Evolutionary conservation across 305 asterid species (phyloP).

Genomic region (Solanum hybrid): DNA sequence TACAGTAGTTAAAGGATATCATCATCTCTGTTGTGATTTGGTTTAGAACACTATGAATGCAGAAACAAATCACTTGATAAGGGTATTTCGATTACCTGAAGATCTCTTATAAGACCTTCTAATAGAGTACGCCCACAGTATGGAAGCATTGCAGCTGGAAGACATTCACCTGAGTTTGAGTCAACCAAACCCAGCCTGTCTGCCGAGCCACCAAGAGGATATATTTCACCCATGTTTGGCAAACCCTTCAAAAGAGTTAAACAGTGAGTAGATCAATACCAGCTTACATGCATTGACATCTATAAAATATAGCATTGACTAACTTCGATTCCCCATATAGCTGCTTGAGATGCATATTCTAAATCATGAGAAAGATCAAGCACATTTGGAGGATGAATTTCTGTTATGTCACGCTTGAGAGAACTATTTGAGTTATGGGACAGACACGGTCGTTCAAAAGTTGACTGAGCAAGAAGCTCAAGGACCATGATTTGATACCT

Average conservation of each 20-base stretch:
- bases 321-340: slow-evolving; percentile 96
- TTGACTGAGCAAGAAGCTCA: slow-evolving; percentile 69
- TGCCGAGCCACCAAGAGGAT: slow-evolving; percentile 97
- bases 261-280: slow-evolving; percentile 21
- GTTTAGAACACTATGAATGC: not conserved
- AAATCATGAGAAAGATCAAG: slow-evolving; percentile 76
- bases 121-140: slow-evolving; percentile 87
- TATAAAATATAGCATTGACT: slow-evolving; percentile 28
- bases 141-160: slow-evolving; percentile 99
- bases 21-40: slow-evolving; percentile 21
- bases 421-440: slow-evolving; percentile 37
- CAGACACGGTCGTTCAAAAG: slow-evolving; percentile 45
- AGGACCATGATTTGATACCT: slow-evolving; percentile 78
- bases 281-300: slow-evolving; percentile 1
- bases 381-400: slow-evolving; percentile 78
- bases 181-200: slow-evolving; percentile 96
- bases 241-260: slow-evolving; percentile 77
- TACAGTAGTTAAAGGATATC: slow-evolving; percentile 28
- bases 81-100: slow-evolving; percentile 56
- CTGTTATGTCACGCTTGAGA: slow-evolving; percentile 36
- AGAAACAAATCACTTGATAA: not conserved
- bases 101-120: slow-evolving; percentile 98
- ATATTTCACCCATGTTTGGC: slow-evolving; percentile 96
- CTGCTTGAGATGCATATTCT: slow-evolving; percentile 87
- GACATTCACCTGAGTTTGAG: slow-evolving; percentile 79